phyloP scores from a whole-genome alignment of 495 filamentous ascomycete genomes.

The Penicillium robsamsonii region DNA sequence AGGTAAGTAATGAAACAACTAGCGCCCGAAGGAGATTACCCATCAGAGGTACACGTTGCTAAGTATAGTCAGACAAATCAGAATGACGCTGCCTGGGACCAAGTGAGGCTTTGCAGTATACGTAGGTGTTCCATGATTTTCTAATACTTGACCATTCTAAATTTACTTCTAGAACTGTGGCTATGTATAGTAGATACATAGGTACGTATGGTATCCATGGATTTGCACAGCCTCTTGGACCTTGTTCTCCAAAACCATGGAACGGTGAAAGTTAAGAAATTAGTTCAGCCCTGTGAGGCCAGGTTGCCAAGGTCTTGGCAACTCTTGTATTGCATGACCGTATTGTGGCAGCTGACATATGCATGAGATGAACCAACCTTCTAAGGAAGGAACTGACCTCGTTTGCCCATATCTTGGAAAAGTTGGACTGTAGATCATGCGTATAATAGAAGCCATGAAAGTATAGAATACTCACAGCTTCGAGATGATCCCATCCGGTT shows the following conservation, averaged over 20 bases:
- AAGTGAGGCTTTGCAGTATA: constrained; percentile 6
- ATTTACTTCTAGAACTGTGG: neutral
- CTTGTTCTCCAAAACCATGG: neutral
- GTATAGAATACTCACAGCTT: constrained; percentile 15
- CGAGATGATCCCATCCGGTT: constrained; percentile 19
- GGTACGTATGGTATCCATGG: neutral
- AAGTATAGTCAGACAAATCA: constrained; percentile 20
- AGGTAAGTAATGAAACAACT: constrained; percentile 1
- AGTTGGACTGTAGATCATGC: no score
- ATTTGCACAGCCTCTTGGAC: neutral
- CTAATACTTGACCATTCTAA: neutral
- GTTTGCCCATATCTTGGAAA: no score
- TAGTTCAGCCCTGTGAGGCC: constrained; percentile 21
- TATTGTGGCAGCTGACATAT: neutral
- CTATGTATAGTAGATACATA: neutral
- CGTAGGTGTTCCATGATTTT: neutral
- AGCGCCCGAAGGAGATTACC: constrained; percentile 6
- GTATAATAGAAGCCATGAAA: no score
- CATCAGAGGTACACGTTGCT: neutral
- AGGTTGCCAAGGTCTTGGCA: constrained; percentile 26
- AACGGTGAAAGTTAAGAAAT: neutral
- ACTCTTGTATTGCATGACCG: neutral
- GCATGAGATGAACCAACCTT: no score
- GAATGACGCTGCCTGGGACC: constrained; percentile 26
- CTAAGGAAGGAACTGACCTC: no score